Conservation (phyloP, 1,284 basidiomycete species). For the Mycosarcoma mackinlayi region DNA sequence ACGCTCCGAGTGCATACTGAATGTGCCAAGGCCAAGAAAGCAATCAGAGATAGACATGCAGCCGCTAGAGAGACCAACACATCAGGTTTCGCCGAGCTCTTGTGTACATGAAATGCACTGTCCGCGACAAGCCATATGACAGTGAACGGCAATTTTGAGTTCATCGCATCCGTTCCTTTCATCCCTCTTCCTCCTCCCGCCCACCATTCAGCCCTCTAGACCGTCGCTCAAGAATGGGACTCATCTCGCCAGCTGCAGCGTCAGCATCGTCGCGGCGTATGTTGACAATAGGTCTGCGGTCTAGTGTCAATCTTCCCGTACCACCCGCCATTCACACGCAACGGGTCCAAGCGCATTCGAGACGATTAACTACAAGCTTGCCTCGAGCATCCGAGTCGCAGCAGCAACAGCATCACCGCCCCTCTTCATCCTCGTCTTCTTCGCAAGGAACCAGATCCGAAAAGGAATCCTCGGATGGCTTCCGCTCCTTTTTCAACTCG, state of each 20-base stretch:
- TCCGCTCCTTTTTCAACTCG: slow-evolving; percentile 56
- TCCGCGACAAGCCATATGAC: too few relatives aligned
- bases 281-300: not conserved
- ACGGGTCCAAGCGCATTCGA: not conserved
- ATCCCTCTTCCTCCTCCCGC: not conserved
- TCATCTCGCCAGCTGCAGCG: slow-evolving; percentile 10
- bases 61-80: too few relatives aligned
- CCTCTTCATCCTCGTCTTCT: slow-evolving; percentile 14
- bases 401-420: slow-evolving; percentile 5
- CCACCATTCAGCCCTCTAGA: not conserved
- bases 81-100: too few relatives aligned
- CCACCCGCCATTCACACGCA: not conserved
- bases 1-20: too few relatives aligned
- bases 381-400: slow-evolving; percentile 11
- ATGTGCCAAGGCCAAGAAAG: slow-evolving; percentile 1
- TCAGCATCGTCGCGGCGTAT: slow-evolving; percentile 24
- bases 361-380: slow-evolving; percentile 9
- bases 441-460: slow-evolving; percentile 14
- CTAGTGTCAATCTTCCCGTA: not conserved
- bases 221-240: slow-evolving; percentile 11
- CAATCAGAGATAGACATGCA: too few relatives aligned
- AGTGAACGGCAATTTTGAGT: too few relatives aligned
- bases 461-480: slow-evolving; percentile 25
- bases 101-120: too few relatives aligned
- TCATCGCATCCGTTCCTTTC: too few relatives aligned